phyloP scores from a whole-genome alignment of 73 alveolate genomes.

The Effrenium voratum region DNA sequence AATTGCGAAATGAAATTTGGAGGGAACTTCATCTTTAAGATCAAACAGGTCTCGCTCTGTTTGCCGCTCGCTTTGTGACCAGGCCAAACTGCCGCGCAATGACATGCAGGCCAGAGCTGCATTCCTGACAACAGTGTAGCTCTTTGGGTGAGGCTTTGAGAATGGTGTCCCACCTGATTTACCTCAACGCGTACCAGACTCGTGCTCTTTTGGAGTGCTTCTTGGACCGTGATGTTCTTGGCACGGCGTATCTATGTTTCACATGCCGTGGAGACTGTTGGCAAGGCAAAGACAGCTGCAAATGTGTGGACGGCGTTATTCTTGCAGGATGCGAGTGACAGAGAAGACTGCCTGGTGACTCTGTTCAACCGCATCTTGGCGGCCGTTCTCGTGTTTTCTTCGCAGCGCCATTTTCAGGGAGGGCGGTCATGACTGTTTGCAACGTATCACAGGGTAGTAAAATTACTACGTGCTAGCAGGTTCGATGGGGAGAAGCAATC shows the following conservation, averaged over 20 bases:
- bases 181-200: conserved; percentile 65
- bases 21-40: background rate
- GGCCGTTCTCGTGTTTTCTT: too few species aligned
- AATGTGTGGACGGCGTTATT: too few species aligned
- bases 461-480: too few species aligned
- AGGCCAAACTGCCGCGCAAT: conserved; percentile 78
- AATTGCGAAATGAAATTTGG: background rate
- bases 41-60: background rate
- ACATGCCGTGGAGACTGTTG: too few species aligned
- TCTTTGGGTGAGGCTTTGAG: conserved; percentile 32
- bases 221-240: conserved; percentile 26
- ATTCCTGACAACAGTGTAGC: background rate
- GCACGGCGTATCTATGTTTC: background rate
- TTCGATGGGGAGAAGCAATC: too few species aligned
- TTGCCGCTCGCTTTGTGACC: background rate
- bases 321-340: conserved; percentile 63
- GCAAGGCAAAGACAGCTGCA: too few species aligned
- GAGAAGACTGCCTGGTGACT: conserved; percentile 70
- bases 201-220: conserved; percentile 75
- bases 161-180: conserved; percentile 64
- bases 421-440: too few species aligned
- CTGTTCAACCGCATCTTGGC: conserved; percentile 69
- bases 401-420: too few species aligned
- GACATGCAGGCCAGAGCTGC: conserved; percentile 69
- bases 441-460: too few species aligned